Evolutionary conservation across 1,284 basidiomycete species (phyloP).

Genomic region (Irpex lacteus): DNA sequence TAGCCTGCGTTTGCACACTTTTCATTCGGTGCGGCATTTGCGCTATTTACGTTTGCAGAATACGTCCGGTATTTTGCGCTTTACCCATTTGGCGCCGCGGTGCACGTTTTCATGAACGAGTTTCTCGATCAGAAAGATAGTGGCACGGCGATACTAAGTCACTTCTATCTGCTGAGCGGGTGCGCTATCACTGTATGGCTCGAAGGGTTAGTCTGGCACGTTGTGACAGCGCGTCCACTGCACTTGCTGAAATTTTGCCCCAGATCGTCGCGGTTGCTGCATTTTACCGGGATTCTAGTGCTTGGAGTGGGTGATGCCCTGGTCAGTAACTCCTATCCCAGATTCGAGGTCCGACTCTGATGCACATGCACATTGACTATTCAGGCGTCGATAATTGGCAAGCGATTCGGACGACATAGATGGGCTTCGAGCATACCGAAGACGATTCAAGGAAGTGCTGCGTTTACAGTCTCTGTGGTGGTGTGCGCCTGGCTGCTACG

Average conservation of each 20-base stretch:
- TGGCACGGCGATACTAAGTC: constrained; percentile 94
- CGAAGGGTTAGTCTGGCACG: constrained; percentile 68
- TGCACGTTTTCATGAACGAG: constrained; percentile 97
- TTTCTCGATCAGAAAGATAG: constrained; percentile 95
- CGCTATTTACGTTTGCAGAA: constrained; percentile 92
- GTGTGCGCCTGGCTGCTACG: constrained; percentile 70
- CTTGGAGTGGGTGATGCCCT: constrained; percentile 94
- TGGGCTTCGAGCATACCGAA: constrained; percentile 87
- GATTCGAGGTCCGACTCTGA: not conserved
- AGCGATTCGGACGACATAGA: constrained; percentile 71
- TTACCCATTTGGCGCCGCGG: constrained; percentile 90
- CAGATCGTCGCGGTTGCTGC: constrained; percentile 70
- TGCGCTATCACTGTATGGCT: constrained; percentile 95
- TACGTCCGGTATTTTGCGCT: constrained; percentile 98
- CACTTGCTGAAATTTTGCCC: not conserved
- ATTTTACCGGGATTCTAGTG: constrained; percentile 88
- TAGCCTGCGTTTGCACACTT: constrained; percentile 96
- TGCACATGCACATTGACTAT: not conserved
- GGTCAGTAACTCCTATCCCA: constrained; percentile 42
- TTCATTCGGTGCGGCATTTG: constrained; percentile 91
- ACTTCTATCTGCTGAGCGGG: constrained; percentile 95
- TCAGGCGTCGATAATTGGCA: constrained; percentile 90
- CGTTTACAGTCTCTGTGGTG: constrained; percentile 77
- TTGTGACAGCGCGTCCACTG: not conserved
- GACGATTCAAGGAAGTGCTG: constrained; percentile 88